These are phyloP conservation scores for Hyparrhenia diplandra DNA, from an alignment of 176 grass and related monocot species.

Conservation along the genomic window DNA sequence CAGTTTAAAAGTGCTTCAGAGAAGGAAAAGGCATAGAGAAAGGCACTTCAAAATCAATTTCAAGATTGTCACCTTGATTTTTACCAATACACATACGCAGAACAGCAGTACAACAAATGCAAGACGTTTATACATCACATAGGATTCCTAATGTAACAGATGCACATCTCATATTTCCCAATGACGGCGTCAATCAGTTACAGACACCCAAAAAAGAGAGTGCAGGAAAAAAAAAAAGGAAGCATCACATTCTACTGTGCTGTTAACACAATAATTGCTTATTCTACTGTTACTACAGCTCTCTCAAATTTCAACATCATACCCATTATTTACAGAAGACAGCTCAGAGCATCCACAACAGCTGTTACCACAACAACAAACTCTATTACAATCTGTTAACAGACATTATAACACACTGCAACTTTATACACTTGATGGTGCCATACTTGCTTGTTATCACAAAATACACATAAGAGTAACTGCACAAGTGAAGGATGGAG, in stretches of 20 bases:
- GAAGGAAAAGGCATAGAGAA: neutral
- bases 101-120: neutral
- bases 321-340: conserved; percentile 22
- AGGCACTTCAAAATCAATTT: neutral
- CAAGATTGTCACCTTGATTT: neutral
- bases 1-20: neutral
- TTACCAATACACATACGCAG: neutral
- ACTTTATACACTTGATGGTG: conserved; percentile 16
- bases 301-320: conserved; percentile 7
- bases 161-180: neutral
- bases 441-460: neutral
- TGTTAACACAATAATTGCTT: too few relatives aligned
- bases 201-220: neutral
- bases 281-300: too few relatives aligned
- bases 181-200: neutral
- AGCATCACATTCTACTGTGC: neutral
- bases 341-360: neutral
- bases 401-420: neutral
- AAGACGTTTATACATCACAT: neutral
- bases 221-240: neutral
- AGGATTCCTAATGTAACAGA: neutral
- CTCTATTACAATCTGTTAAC: neutral
- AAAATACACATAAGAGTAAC: neutral
- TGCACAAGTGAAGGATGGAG: neutral
- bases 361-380: neutral